Evolutionary conservation across 1,284 basidiomycete genomes (phyloP), one percentile per base, ranked within the genome.

Genomic region (Cutaneotrichosporon sp.): DNA sequence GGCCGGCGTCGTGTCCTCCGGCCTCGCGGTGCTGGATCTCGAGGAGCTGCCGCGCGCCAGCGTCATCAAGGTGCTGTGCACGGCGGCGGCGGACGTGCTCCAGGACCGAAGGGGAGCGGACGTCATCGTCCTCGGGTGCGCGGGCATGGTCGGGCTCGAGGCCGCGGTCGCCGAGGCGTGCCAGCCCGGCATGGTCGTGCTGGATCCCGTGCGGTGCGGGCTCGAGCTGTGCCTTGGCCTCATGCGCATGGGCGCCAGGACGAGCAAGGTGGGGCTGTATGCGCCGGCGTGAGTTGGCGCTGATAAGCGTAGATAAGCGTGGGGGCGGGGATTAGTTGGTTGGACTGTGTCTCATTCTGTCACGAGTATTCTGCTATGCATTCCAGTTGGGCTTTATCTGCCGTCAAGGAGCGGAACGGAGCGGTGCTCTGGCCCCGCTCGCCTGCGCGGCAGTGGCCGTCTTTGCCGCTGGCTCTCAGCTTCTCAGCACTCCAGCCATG

Each of bases 101-200:
- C 75, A 76, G 7, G 60, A 66, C 20, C 68, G 71, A 34, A 69
- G 74, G 14, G 80, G 79, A 2, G 79, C 79, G 7, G 75, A 80
- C 47, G 79, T 79, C 10, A 79, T 85, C 51, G 69, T 82, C 49
- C 74, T 84, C 53, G 83, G 84, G 0, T 84, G 83, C 61, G 83
- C 83, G 25, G 83, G 81, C 4, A 84, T 84, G 82, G 80, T 78
- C 0, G 83, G 82, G 8, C 79, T 84, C 74, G 80, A 81, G 51
- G 67, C 70, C 25, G 78, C 79, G 3, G 76, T 84, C 1, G 65
- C 71, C n/a, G 68, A 72, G 24, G 71, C 69, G 2, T 66, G 74
- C 36, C 66, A 65, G 1, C 49, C 36, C 1, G 72, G 71, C 3
- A 73, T 84, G 16, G 67, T 66, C 27, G 80, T 84, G 22, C 67